Percentiles rank a stretch among this genome's conserved stretches.
Conservation (phyloP, 2,329 filamentous ascomycete species). For the Aspergillus persii region DNA sequence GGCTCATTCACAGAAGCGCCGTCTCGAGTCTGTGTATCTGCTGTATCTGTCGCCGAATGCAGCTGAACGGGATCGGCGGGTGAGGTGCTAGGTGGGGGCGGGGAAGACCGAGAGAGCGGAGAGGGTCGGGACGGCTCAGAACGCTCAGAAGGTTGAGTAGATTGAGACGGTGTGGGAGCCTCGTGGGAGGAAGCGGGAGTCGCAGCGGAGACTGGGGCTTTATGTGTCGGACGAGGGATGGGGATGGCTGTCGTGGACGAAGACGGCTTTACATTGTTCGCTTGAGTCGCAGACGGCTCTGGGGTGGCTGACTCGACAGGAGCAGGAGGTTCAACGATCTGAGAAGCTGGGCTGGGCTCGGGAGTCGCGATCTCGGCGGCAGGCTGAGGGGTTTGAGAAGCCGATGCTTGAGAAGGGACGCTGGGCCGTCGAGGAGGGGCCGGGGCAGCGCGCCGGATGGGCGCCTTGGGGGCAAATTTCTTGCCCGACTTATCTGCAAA, state of each 20-base stretch:
- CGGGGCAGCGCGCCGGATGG: slow-evolving; percentile 54
- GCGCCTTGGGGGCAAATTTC: slow-evolving; percentile 73
- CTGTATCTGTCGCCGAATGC: slow-evolving; percentile 14
- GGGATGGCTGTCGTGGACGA: slow-evolving; percentile 22
- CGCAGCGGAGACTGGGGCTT: slow-evolving; percentile 23
- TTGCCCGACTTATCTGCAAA: slow-evolving; percentile 63
- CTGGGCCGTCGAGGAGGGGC: slow-evolving; percentile 39
- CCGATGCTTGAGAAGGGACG: slow-evolving; percentile 35
- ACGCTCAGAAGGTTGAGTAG: background rate
- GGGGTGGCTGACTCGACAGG: slow-evolving; percentile 22
- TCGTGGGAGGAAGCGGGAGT: slow-evolving; percentile 7
- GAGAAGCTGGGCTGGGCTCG: slow-evolving; percentile 12
- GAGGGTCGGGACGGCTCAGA: background rate
- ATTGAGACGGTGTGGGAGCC: slow-evolving; percentile 13
- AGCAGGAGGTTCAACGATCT: slow-evolving; percentile 10
- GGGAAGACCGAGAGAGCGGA: slow-evolving; percentile 16
- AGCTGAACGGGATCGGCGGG: slow-evolving; percentile 13
- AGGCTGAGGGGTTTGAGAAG: slow-evolving; percentile 26
- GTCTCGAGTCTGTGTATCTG: slow-evolving; percentile 8
- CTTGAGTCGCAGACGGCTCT: slow-evolving; percentile 9
- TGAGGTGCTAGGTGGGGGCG: slow-evolving; percentile 14
- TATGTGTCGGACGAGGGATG: slow-evolving; percentile 29
- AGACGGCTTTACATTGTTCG: background rate
- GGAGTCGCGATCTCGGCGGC: slow-evolving; percentile 18
- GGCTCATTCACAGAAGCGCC: slow-evolving; percentile 3